Base-by-base conservation (phyloP, 78 protist genomes). In the Goniomonas avonlea region DNA sequence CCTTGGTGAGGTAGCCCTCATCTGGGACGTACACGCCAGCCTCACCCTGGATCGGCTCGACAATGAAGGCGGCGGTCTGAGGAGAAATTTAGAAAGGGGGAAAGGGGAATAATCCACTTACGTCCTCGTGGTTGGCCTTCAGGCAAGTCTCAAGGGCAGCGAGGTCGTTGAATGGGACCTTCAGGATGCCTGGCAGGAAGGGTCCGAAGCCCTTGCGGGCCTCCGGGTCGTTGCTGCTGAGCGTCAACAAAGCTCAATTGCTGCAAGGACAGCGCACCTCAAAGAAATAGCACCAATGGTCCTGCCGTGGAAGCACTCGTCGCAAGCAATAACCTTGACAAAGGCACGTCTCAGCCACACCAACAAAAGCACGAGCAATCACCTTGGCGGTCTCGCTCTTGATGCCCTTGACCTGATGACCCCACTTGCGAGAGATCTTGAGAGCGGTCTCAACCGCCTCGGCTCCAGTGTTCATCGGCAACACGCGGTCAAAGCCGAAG, bases 381-480 rank as follows among this genome's bases (percentile, higher is more conserved):
- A n/a, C n/a, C n/a, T n/a, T n/a, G n/a, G 56, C 75, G 25, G 38
- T 41, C 59, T 68, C 34, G 34, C 43, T 43, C 29, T 18, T 15
- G 31, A 68, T 68, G 75, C 75, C 75, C 75, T 68, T 68, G 39
- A 63, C 71, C 5, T 34, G 50, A 9, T 63, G 38, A 2, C 71
- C 71, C 98, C 98, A 96, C 68, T 82, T 75, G 47, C 99, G 92
- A 13, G 96, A 94, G 8, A 93, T 68, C 88, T 97, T 97, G 79
- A 91, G 27, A 21, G 95, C 96, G 8, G 98, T 86, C 86, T 97
- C 99, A 32, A 84, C 95, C 3, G 87, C 97, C 74, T 94, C 98
- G 15, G 87, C 98, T 29, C 99, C 99, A 1, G 96, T 86, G 87
- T 94, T 95, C 96, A 91, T 94, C 48, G 99, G 99, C 31, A 97